A percentile compares a stretch with the other conserved stretches of the same genome.
These are phyloP conservation scores for Penicillium macrosclerotiorum DNA, from an alignment of 495 filamentous ascomycete species.

Conservation along the genomic window DNA sequence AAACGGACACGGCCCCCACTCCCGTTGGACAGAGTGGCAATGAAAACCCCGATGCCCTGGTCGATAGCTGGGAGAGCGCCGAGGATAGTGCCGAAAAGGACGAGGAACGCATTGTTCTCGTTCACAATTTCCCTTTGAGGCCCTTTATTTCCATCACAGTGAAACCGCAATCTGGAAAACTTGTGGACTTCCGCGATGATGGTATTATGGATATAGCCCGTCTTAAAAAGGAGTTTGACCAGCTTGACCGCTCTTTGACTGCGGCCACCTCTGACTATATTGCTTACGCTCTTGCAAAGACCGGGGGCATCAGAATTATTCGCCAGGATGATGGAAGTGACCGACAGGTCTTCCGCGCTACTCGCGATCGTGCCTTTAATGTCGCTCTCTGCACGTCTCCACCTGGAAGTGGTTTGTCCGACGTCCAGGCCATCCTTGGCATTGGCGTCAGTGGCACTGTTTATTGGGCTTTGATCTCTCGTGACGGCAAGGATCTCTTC, in stretches of 20 bases:
- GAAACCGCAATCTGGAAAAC: conserved; percentile 33
- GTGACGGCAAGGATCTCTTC: conserved; percentile 68
- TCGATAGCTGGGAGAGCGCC: conserved; percentile 76
- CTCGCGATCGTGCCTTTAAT: conserved; percentile 88
- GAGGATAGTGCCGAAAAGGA: conserved; percentile 74
- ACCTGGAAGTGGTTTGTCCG: conserved; percentile 39
- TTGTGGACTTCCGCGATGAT: conserved; percentile 63
- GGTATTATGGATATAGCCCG: conserved; percentile 83
- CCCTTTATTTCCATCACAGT: conserved; percentile 82
- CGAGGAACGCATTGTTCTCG: conserved; percentile 61
- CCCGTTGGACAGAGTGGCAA: conserved; percentile 58
- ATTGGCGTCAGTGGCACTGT: conserved; percentile 92
- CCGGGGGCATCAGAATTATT: conserved; percentile 86
- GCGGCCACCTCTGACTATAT: conserved; percentile 90
- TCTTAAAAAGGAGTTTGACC: conserved; percentile 95
- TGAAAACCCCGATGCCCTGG: conserved; percentile 54
- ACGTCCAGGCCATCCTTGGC: conserved; percentile 77
- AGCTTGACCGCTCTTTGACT: conserved; percentile 88
- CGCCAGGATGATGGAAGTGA: conserved; percentile 89
- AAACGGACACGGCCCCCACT: conserved; percentile 45
- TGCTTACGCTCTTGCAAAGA: conserved; percentile 87
- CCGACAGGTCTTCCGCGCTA: conserved; percentile 82
- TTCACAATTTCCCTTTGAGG: conserved; percentile 93
- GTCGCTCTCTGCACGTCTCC: conserved; percentile 72
- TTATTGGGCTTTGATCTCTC: conserved; percentile 80